These are phyloP conservation scores for Fusarium sp. DNA, from an alignment of 2,329 filamentous ascomycete species.

Conservation along the genomic window DNA sequence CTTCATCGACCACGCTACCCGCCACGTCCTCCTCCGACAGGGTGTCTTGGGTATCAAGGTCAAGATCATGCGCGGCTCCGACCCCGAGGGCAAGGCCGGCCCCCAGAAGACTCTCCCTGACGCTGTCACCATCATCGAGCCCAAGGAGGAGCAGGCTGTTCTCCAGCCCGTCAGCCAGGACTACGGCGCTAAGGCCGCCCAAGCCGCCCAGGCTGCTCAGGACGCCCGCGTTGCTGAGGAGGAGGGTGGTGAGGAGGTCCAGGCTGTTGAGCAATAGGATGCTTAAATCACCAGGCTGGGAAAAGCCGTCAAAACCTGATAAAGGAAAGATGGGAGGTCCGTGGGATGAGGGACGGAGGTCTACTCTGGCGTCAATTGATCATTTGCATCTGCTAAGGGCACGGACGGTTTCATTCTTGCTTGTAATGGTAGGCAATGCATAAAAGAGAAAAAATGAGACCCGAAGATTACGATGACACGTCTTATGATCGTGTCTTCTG, in stretches of 20 bases:
- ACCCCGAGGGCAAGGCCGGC: constrained; percentile 98
- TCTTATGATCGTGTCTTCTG: constrained; percentile 37
- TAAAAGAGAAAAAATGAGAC: constrained; percentile 52
- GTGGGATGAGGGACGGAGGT: constrained; percentile 50
- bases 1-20: constrained; percentile 98
- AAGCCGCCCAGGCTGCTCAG: constrained; percentile 72
- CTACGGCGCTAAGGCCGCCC: constrained; percentile 91
- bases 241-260: constrained; percentile 67
- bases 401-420: constrained; percentile 54
- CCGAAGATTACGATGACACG: constrained; percentile 47
- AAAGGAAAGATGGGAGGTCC: constrained; percentile 41
- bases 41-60: constrained; percentile 99
- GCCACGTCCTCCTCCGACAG: constrained; percentile 99
- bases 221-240: constrained; percentile 69
- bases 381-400: constrained; percentile 56
- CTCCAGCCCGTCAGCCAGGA: constrained; percentile 97
- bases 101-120: constrained; percentile 98
- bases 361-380: constrained; percentile 56
- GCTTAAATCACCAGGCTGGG: constrained; percentile 36
- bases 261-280: constrained; percentile 57
- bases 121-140: constrained; percentile 99
- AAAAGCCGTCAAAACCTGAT: constrained; percentile 39
- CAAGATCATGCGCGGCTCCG: constrained; percentile 99
- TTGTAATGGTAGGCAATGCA: constrained; percentile 53
- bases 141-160: constrained; percentile 98